Base-by-base conservation (phyloP, 805 yeast species). In the Lachancea lanzarotensis region DNA sequence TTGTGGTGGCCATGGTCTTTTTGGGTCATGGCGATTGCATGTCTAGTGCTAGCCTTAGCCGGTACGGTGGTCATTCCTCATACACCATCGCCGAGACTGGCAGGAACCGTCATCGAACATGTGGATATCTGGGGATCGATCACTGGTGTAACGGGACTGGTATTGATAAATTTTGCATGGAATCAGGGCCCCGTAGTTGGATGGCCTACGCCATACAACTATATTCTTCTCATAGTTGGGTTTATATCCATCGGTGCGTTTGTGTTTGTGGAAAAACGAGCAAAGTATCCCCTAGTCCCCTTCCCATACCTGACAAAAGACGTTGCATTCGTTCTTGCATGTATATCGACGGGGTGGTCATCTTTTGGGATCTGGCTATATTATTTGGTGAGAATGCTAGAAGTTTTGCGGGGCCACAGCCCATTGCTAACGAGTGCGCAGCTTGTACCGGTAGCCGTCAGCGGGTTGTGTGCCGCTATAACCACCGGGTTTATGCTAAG, bases 181-280 rank as follows among this genome's bases (percentile, higher is more conserved):
- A 81, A 78, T 51, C 84, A 82, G 55, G 87, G 81, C 3, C 84
- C 87, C 0, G 70, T 72, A 2, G 78, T 67, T 2, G 84, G 86
- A 16, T 82, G 86, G 85, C 50, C 58, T 9, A 55, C 56, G 0
- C 69, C 78, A 1, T 81, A 81, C 51, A 72, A 76, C 25, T 74
- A 76, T 38, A 72, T 67, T 0, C 60, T 81, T 9, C 60, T 81
- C 27, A 67, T 78, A 1, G 60, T 81, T 10, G 75, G 84, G 0
- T 50, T 60, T 1, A 42, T 66, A 3, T 46, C 65, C 16, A 53
- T 79, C 13, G 57, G 55, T 1, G 66, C 55, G 1, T 79, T 81
- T 53, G 65, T 69, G 37, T 53, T 56, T 27, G 57, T 71, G 15
- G 86, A 82, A 53, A 53, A 57, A 13, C 63, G 68, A 43, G 70